Conservation (phyloP, 1,284 basidiomycete genomes). For the Leccinum solheimii region DNA sequence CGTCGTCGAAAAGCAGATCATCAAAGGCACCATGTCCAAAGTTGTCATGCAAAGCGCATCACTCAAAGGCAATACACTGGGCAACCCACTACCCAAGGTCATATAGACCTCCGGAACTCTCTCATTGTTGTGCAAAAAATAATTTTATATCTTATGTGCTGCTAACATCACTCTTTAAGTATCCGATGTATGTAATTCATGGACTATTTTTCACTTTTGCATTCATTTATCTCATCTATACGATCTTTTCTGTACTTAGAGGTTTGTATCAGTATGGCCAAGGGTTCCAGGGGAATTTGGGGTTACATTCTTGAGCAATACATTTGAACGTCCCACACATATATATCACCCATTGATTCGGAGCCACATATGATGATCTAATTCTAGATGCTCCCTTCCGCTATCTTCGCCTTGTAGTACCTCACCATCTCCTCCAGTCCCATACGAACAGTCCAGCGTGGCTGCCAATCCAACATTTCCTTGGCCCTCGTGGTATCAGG, state of each 20-base stretch:
- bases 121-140: constrained; percentile 7
- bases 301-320: neutral
- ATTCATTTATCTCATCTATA: constrained; percentile 10
- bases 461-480: constrained; percentile 86
- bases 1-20: constrained; percentile 51
- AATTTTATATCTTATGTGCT: constrained; percentile 15
- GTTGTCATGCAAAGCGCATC: constrained; percentile 39
- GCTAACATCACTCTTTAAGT: constrained; percentile 16
- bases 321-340: neutral
- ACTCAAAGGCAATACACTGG: constrained; percentile 11
- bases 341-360: constrained; percentile 1
- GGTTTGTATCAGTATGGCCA: constrained; percentile 15
- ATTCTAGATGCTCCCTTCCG: constrained; percentile 69
- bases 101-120: constrained; percentile 5
- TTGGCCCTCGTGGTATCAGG: constrained; percentile 93
- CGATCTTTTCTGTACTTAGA: constrained; percentile 19
- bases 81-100: constrained; percentile 13
- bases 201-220: constrained; percentile 1
- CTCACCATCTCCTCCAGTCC: constrained; percentile 93
- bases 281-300: constrained; percentile 4
- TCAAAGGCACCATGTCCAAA: constrained; percentile 58
- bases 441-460: constrained; percentile 88
- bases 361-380: neutral
- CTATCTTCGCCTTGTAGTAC: constrained; percentile 88
- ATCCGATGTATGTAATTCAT: constrained; percentile 15